Percentiles rank a stretch among this genome's conserved stretches.
phyloP scores from a whole-genome alignment of 2,329 filamentous ascomycete genomes.

The Aspergillus neoniger region DNA sequence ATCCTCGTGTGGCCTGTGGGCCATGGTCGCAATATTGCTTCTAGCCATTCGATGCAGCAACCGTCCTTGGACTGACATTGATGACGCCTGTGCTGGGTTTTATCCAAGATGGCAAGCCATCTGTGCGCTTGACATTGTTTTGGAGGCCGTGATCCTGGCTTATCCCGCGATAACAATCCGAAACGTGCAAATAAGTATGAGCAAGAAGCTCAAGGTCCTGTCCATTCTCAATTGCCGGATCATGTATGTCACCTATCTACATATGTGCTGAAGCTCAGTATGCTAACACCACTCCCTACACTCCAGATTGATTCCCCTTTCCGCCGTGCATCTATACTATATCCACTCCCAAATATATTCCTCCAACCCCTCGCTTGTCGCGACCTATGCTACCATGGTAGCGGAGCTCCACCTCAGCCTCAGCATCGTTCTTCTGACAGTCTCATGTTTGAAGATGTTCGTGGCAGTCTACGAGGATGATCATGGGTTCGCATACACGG shows the following conservation, averaged over 20 bases:
- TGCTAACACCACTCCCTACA: background rate
- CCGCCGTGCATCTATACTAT: slow-evolving; percentile 43
- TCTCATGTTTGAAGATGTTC: slow-evolving; percentile 50
- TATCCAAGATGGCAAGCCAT: slow-evolving; percentile 44
- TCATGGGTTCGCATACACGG: slow-evolving; percentile 27
- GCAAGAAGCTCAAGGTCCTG: slow-evolving; percentile 44
- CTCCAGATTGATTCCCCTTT: slow-evolving; percentile 43
- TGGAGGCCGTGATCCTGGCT: slow-evolving; percentile 41
- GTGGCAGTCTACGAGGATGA: slow-evolving; percentile 39
- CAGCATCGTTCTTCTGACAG: slow-evolving; percentile 45
- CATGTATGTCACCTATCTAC: slow-evolving; percentile 31
- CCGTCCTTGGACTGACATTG: slow-evolving; percentile 39
- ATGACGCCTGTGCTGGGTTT: slow-evolving; percentile 31
- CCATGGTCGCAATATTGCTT: slow-evolving; percentile 39
- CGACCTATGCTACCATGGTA: slow-evolving; percentile 37
- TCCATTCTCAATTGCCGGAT: slow-evolving; percentile 47
- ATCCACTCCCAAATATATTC: slow-evolving; percentile 34
- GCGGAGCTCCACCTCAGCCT: slow-evolving; percentile 47
- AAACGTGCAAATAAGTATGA: slow-evolving; percentile 40
- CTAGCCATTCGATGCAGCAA: slow-evolving; percentile 40
- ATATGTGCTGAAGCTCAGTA: too few relatives aligned
- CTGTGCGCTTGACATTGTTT: slow-evolving; percentile 43
- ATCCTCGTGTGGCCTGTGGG: slow-evolving; percentile 31
- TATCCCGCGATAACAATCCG: slow-evolving; percentile 42
- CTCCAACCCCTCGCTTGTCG: slow-evolving; percentile 40